Evolutionary conservation across 352 stramenopile species (phyloP), one percentile per base, ranked within the genome.

Genomic region (Globisporangium spiculum): DNA sequence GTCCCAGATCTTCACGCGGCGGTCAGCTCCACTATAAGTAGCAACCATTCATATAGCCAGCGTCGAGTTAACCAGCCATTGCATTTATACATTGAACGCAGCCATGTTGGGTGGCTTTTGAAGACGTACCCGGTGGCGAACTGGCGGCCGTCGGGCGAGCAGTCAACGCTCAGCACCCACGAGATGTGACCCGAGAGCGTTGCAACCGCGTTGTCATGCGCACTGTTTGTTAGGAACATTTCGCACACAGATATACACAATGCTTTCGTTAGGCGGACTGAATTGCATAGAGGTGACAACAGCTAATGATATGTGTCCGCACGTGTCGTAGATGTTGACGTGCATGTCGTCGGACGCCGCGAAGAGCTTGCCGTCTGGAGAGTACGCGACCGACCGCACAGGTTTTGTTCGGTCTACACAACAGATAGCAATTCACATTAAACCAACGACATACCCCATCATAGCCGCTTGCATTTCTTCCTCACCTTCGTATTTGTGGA

Each of bases 1-100:
- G 54, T 97, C 91, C 91, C 91, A 97, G 68, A 97, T 93, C 78
- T 97, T 97, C n/a, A 97, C 91, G 36, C 88, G 91, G 38, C 88
- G 88, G 46, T 97, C 91, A 14, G 86, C 86, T 60, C 88, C 88
- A 69, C 88, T 96, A 16, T 57, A 10, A 60, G 18, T n/a, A 27
- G 26, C 8, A 68, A 2, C 14, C 26, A 56, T 27, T 44, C 36
- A 22, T 50, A 50, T 22, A 22, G 36, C 3, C 7, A 50, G 32
- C 7, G 32, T 12, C 32, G 16, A 22, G 16, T 50, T 20, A 50
- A 1, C 22, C 5, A 22, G 44, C 18, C 44, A 50, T 50, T 50
- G 18, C n/a, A 32, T 32, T 7, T 2, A 9, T 22, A 48, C 14
- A 2, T 1, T 7, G 36, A 44, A 18, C 10, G 10, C 36, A 44